Base-by-base conservation (phyloP, 768 basidiomycete genomes). In the Lactarius quietus region DNA sequence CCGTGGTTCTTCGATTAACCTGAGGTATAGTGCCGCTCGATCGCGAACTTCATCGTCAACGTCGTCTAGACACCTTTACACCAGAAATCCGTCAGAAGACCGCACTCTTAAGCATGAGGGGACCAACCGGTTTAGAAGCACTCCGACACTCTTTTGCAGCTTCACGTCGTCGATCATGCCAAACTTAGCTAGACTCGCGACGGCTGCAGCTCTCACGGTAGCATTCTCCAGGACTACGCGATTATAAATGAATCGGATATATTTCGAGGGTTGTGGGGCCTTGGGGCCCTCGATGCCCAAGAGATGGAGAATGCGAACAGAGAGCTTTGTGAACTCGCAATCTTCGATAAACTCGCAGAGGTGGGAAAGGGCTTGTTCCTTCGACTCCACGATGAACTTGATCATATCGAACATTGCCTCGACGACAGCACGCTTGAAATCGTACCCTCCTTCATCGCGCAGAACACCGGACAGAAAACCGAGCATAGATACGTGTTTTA, bases 391-490 rank as follows among this genome's bases (percentile, higher is more conserved):
- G 72, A 99, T 98, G 78, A 86, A 98, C 74, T 96, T 98, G 83
- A 99, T 93, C 97, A 99, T 99, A 77, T 99, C 97, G 74, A 99
- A 98, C 74, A 99, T 98, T 23, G 97, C 96, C 77, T 98, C 97
- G 38, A 99, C 97, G 56, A 98, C 93, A 8, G 97, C 93, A 54
- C 95, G 93, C 79, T 99, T 99, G 83, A 98, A 99, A 74, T 99
- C 97, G 77, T 98, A 98, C 6, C 97, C 97, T 62, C 97, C 97
- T 77, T 99, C 97, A 72, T 99, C 97, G 54, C 97, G 88, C 55
- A 99, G 84, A 31, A 98, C 93, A 61, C 96, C 94, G 53, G 94
- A 95, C 36, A 99, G 83, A 87, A 99, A 99, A 6, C 89, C 86
- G 63, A 99, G 89, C 96, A 99, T 98, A 45, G 94, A 90, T 1